Percentiles rank a stretch among this genome's conserved stretches.
Conservation (phyloP, 306 rosid species). For the Inga laurina region DNA sequence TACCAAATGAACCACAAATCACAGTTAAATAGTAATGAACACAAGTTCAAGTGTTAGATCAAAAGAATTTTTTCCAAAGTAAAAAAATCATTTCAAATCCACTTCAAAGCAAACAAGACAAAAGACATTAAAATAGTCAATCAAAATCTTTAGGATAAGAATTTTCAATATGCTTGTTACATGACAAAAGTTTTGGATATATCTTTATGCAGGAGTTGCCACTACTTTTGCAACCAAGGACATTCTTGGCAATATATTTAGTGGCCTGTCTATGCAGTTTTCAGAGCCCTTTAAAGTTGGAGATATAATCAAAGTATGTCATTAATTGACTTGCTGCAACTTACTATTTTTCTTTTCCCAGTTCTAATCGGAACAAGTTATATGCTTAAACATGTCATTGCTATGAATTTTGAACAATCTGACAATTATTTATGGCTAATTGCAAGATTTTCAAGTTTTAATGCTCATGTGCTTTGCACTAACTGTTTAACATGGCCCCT, state of each 20-base stretch:
- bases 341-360: not conserved
- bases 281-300: conserved; percentile 88
- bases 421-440: not conserved
- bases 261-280: conserved; percentile 86
- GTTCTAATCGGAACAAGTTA: not conserved
- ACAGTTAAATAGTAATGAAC: too few relatives aligned
- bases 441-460: not conserved
- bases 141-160: too few relatives aligned
- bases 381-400: conserved; percentile 10
- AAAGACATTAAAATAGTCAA: too few relatives aligned
- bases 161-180: too few relatives aligned
- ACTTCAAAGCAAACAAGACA: too few relatives aligned
- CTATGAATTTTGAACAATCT: conserved; percentile 14
- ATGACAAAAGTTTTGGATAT: too few relatives aligned
- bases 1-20: too few relatives aligned
- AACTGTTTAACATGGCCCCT: not conserved
- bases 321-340: conserved; percentile 22
- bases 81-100: too few relatives aligned
- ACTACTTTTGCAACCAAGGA: conserved; percentile 48
- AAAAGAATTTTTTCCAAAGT: too few relatives aligned
- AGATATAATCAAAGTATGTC: conserved; percentile 87
- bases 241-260: conserved; percentile 83
- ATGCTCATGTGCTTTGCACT: too few relatives aligned
- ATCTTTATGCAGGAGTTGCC: too few relatives aligned
- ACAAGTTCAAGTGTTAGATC: too few relatives aligned